Evolutionary conservation across 345 rosid species (phyloP), one percentile per base, ranked within the genome.

Genomic region (Syzygium oleosum): DNA sequence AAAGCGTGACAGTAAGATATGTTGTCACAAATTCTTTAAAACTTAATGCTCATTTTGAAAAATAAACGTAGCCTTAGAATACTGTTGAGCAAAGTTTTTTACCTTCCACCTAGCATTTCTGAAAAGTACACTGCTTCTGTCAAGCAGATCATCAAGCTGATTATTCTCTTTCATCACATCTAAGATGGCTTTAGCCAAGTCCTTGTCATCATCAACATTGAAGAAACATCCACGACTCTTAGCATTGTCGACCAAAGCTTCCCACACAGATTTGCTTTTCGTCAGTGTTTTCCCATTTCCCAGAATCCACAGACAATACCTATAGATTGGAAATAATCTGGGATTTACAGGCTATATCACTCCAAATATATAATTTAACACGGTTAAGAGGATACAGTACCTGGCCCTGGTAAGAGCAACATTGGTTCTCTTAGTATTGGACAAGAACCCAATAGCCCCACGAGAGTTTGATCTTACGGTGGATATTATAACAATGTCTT

Each of bases 301-400:
- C 86, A 93, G 84, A 89, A 94, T 92, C 96, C 95, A 93, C 46
- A 92, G 94, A 88, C 96, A 87, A 52, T 92, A 91, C 89, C 96
- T 86, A 55, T 25, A 8, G 12, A 53, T 52, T 31, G n/a, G 52
- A 11, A 5, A 31, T 46, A 85, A 63, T 34, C 1, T 0, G 79
- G 79, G 79, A 34, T 68, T 65, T 34, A 68, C 46, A 4, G 22
- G 25, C 46, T 19, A 34, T 68, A 68, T 34, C 13, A 68, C 80
- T 2, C 46, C 9, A 21, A 68, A 34, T 34, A 34, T 68, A 49
- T 9, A 9, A 68, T 34, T 34, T 68, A 46, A 68, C 25, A 68
- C 25, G 2, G 23, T 52, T 52, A 19, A 46, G 85, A 34, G 31
- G 77, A 63, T 53, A 51, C 8, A 85, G 61, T 89, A 92, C 94